Evolutionary conservation across 179 eudicot species (phyloP).

Genomic region (Carnegiea gigantea): DNA sequence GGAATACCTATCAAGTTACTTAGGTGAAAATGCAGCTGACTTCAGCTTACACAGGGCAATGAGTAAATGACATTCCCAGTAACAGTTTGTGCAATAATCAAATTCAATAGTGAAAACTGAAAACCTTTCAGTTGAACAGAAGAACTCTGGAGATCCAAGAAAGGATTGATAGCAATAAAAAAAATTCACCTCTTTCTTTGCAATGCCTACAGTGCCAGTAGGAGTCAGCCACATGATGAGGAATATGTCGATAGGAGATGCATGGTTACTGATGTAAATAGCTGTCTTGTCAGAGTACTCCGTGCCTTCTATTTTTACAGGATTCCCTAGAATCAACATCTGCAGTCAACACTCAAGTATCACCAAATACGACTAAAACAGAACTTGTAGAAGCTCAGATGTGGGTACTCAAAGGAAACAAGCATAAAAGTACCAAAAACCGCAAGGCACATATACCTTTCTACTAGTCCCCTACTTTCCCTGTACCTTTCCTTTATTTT

Average conservation of each 20-base stretch:
- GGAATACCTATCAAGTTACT: too few relatives aligned
- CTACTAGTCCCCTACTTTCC: not conserved
- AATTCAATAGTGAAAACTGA: not conserved
- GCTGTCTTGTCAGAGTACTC: constrained; percentile 35
- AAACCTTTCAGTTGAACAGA: not conserved
- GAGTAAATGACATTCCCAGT: not conserved
- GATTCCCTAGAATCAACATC: constrained; percentile 49
- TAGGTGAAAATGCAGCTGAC: too few relatives aligned
- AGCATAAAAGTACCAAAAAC: not conserved
- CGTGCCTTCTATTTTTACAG: constrained; percentile 38
- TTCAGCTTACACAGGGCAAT: too few relatives aligned
- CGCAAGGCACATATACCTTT: not conserved
- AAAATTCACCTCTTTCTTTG: constrained; percentile 37
- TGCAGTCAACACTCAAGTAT: constrained; percentile 29
- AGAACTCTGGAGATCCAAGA: not conserved
- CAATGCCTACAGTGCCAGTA: constrained; percentile 40
- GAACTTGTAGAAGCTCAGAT: too few relatives aligned
- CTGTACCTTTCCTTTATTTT: not conserved
- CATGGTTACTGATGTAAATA: constrained; percentile 42
- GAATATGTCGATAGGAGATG: constrained; percentile 41
- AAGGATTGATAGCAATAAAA: not conserved
- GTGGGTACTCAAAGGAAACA: not conserved
- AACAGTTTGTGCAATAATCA: not conserved
- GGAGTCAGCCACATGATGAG: constrained; percentile 49
- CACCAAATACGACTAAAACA: constrained; percentile 5